Base-by-base conservation (phyloP, 179 eudicot species). In the Vitellaria paradoxa region DNA sequence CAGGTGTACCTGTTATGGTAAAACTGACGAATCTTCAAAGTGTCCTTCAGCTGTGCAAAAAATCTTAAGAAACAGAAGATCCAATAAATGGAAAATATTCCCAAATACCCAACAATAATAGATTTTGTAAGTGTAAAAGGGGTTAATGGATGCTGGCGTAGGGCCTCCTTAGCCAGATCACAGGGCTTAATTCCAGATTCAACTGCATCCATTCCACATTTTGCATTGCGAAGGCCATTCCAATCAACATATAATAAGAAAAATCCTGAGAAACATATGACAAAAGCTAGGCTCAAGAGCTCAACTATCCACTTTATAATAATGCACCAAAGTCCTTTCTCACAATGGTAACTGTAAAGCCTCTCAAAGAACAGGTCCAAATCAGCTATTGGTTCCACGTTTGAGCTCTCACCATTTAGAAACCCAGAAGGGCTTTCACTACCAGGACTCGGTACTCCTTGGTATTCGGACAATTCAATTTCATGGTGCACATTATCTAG, bases 271-370 rank as follows among this genome's bases (percentile, higher is more conserved):
- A 96, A 96, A 77, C 96, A 94, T 83, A 96, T 92, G 17, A 91
- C 91, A 82, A 96, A 96, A 73, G 90, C 99, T 53, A 96, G 89
- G 81, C 97, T 91, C 40, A 94, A 80, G 24, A 94, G 97, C 83
- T 96, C 99, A 72, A 92, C 92, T 67, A 94, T 89, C 99, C 99
- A 96, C 88, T 93, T 96, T 10, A 91, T 93, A 64, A 96, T 91
- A 40, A 96, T 91, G 88, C 98, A 96, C 97, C 96, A 94, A 78
- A 96, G 93, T 62, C 99, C 99, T 84, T 96, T 96, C 84, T 94
- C 99, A 70, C 99, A 91, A 68, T 96, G 94, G 75, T 96, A 96
- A 87, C 87, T 91, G 82, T 96, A 94, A 20, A 96, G 84, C 82
- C 96, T 88, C 85, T 94, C 98, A 68, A 92, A 96, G 85, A 94